Conservation (phyloP, 192 early-diverging fungal genomes). For the Oehlia diaphana region DNA sequence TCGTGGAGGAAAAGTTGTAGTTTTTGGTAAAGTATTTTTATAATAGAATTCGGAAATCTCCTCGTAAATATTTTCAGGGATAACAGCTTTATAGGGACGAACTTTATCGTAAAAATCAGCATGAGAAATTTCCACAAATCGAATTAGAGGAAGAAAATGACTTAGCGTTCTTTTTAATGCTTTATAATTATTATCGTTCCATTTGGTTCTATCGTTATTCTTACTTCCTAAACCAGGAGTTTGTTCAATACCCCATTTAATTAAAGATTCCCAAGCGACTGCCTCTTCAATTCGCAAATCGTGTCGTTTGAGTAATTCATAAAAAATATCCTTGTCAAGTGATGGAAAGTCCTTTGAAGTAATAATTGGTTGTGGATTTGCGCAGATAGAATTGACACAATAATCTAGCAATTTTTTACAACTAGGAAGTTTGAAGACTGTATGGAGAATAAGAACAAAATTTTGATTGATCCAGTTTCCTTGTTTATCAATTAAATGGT, state of each 20-base stretch:
- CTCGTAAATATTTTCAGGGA: neutral
- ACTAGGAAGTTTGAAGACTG: neutral
- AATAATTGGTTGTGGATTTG: slow-evolving; percentile 9
- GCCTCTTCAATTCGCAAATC: slow-evolving; percentile 1
- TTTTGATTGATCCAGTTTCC: neutral
- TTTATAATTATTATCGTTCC: slow-evolving; percentile 1
- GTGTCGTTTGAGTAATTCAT: too few species aligned
- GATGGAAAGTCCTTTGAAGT: neutral
- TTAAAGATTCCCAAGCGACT: neutral
- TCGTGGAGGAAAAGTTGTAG: too few species aligned
- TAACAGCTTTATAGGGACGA: neutral
- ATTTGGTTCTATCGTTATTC: neutral
- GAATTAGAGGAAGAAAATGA: slow-evolving; percentile 5
- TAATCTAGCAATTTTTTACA: slow-evolving; percentile 1
- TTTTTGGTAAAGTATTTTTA: too few species aligned
- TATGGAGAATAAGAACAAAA: slow-evolving; percentile 2
- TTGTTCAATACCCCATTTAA: slow-evolving; percentile 17
- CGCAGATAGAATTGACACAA: slow-evolving; percentile 9
- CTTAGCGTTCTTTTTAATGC: neutral
- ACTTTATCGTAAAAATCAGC: neutral
- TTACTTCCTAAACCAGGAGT: neutral
- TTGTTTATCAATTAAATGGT: slow-evolving; percentile 20
- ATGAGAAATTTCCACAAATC: slow-evolving; percentile 8
- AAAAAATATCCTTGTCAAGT: too few species aligned
- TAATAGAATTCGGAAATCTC: neutral